Percentiles rank a stretch among this genome's conserved stretches.
Evolutionary conservation across 257 asterid species (phyloP).

Genomic region (Solanum ahanhuiri): DNA sequence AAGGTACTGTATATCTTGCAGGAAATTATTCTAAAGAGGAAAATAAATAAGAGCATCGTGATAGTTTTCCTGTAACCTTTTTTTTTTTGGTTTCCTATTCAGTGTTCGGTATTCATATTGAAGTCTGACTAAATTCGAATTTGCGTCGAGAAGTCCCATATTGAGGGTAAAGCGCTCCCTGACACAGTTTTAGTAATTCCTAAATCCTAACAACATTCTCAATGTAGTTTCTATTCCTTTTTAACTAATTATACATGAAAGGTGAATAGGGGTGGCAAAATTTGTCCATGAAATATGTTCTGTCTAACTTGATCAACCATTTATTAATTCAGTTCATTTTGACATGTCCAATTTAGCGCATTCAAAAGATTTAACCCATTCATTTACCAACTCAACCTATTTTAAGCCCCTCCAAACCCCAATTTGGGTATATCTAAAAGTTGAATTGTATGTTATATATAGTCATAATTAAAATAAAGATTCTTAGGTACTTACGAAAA

Average conservation of each 20-base stretch:
- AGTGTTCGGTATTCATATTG: too few species aligned
- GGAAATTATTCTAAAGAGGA: neutral
- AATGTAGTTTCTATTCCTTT: conserved; percentile 9
- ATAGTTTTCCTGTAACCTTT: neutral
- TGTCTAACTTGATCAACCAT: neutral
- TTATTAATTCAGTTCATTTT: neutral
- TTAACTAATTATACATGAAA: neutral
- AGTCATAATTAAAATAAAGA: neutral
- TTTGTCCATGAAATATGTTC: neutral
- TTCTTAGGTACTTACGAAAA: neutral
- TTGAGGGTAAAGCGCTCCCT: neutral
- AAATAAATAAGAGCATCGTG: neutral
- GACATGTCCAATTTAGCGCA: neutral
- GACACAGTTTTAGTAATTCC: neutral
- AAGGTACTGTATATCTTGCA: neutral
- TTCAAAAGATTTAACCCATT: neutral
- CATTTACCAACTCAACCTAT: neutral
- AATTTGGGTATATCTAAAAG: neutral
- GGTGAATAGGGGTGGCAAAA: neutral
- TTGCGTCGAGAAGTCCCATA: too few species aligned
- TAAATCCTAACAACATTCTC: conserved; percentile 1
- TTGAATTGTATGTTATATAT: neutral
- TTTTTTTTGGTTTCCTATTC: too few species aligned
- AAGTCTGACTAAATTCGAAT: too few species aligned
- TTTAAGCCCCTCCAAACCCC: neutral